Conservation (phyloP, 495 filamentous ascomycete genomes). For the Clavariopsis aquatica region DNA sequence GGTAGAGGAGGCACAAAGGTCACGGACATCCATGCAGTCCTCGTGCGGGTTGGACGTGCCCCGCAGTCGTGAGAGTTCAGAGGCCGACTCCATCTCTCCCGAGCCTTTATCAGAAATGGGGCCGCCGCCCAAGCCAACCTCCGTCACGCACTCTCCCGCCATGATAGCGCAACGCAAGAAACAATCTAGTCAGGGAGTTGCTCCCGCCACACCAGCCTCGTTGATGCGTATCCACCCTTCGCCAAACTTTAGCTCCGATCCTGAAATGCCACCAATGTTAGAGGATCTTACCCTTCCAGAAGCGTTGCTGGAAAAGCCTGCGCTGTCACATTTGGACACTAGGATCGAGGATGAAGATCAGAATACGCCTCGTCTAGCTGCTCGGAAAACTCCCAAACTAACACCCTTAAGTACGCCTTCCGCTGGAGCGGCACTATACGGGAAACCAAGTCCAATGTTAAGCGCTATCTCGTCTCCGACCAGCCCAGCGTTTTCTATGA, state of each 20-base stretch:
- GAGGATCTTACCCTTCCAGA: conserved; percentile 48
- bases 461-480: conserved; percentile 37
- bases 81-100: conserved; percentile 69
- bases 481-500: conserved; percentile 23
- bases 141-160: conserved; percentile 56
- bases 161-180: conserved; percentile 42
- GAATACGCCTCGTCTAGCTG: conserved; percentile 40
- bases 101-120: conserved; percentile 74
- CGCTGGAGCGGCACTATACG: conserved; percentile 18
- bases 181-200: conserved; percentile 6
- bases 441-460: conserved; percentile 33
- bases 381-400: conserved; percentile 45
- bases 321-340: conserved; percentile 34
- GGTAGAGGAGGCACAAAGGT: conserved; percentile 42
- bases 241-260: conserved; percentile 17
- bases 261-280: conserved; percentile 23
- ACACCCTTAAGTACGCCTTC: conserved; percentile 40
- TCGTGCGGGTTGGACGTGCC: conserved; percentile 31
- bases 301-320: conserved; percentile 36
- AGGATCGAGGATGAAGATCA: conserved; percentile 21
- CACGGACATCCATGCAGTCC: conserved; percentile 23
- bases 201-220: conserved; percentile 45
- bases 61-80: conserved; percentile 60
- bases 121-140: conserved; percentile 60
- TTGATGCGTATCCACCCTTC: conserved; percentile 41